Base-by-base conservation (phyloP, 108 stramenopile genomes). In the Cyclotella sp. region DNA sequence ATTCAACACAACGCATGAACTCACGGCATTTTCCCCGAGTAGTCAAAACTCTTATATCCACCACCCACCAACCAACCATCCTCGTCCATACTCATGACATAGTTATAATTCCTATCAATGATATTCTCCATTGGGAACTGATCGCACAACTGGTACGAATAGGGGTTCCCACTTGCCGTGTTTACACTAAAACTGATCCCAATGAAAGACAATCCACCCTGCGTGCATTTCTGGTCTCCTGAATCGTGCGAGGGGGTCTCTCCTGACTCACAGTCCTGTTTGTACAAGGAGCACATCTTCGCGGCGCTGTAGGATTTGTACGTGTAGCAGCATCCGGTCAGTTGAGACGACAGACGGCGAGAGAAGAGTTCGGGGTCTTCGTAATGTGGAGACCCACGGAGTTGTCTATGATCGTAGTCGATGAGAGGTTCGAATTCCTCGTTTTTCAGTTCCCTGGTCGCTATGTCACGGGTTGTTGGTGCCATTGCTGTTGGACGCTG, bases 11-110 rank as follows among this genome's bases (percentile, higher is more conserved):
- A 84, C 86, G 75, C 90, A 93, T 72, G 89, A 93, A 91, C 91
- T 89, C 84, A 91, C 88, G 94, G 94, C 94, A 95, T 95, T 75
- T 95, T 95, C 66, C 94, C 94, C 39, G 94, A 95, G 70, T 93
- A 92, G 76, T 95, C 94, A 85, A 95, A 95, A 43, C 86, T 87
- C 77, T 95, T 95, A 75, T 95, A 95, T 49, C 94, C 94, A 43
- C 92, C 94, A 18, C 94, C 94, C 12, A 95, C 94, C 63, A 95
- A 83, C 94, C 94, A 95, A 40, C 94, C 94, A 77, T 95, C 94
- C 72, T 95, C 94, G 53, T 95, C 94, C 92, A 95, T 93, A 84
- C 90, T 91, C 94, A 95, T 95, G 21, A 93, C 86, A 67, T 91
- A 93, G 43, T 93, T 81, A 57, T 95, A 95, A 69, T 87, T 76